Evolutionary conservation across 75 land plant genomes (phyloP).

Genomic region (Cunninghamia lanceolata): DNA sequence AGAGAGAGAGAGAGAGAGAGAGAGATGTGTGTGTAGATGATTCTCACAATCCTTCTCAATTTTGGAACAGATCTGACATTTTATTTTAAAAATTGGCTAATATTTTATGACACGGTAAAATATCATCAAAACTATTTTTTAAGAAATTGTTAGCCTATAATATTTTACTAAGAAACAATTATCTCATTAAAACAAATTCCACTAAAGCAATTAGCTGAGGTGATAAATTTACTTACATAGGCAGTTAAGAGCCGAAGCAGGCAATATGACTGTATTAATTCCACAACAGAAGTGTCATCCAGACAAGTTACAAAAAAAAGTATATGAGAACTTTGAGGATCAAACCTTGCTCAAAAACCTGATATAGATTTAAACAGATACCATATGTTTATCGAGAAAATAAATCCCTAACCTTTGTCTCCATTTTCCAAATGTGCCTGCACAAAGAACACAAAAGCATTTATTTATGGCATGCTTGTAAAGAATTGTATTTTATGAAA

Average conservation of each 20-base stretch:
- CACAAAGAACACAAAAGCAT: constrained; percentile 15
- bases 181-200: neutral
- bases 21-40: neutral
- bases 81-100: neutral
- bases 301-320: neutral
- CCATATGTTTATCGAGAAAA: neutral
- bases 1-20: too few species aligned
- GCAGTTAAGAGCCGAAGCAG: constrained; percentile 84
- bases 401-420: constrained; percentile 65
- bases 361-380: neutral
- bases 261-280: constrained; percentile 77
- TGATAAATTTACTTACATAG: constrained; percentile 40
- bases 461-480: neutral
- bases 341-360: neutral
- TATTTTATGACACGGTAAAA: too few species aligned
- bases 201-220: neutral
- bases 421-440: constrained; percentile 91
- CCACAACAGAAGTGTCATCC: constrained; percentile 8
- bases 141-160: neutral
- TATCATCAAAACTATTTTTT: neutral
- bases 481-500: neutral
- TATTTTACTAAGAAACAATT: neutral
- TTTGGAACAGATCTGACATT: neutral
- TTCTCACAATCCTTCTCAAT: neutral
- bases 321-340: neutral